Conservation (phyloP, 2,329 filamentous ascomycete species). For the Graphilbum fragrans region DNA sequence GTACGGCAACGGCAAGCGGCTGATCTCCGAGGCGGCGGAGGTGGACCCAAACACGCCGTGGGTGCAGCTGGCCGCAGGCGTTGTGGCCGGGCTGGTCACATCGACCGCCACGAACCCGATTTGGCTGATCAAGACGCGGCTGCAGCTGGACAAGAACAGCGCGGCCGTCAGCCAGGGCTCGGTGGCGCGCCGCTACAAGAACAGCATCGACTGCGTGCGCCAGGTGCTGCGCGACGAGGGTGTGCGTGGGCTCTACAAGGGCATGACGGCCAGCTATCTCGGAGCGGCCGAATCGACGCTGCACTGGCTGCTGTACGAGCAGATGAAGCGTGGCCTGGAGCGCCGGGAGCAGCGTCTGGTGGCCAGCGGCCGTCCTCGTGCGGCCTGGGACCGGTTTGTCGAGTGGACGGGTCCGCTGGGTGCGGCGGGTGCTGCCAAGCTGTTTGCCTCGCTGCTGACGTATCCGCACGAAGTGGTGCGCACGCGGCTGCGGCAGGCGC, state of each 20-base stretch:
- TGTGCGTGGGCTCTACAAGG: conserved; percentile 71
- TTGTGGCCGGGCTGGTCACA: conserved; percentile 69
- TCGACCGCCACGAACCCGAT: conserved; percentile 91
- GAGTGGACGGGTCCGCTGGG: conserved; percentile 68
- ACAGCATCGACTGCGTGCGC: conserved; percentile 76
- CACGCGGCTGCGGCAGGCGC: conserved; percentile 75
- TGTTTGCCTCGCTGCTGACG: conserved; percentile 70
- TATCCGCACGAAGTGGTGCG: conserved; percentile 91
- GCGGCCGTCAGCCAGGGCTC: conserved; percentile 45
- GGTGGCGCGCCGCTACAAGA: conserved; percentile 61
- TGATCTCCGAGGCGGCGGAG: conserved; percentile 67
- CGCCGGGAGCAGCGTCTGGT: conserved; percentile 47
- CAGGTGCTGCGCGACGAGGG: conserved; percentile 77
- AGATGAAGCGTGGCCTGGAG: conserved; percentile 68
- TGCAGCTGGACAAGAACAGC: conserved; percentile 83
- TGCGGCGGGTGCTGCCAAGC: conserved; percentile 73
- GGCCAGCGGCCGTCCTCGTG: conserved; percentile 49
- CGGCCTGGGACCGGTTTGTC: conserved; percentile 60
- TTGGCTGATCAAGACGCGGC: conserved; percentile 87
- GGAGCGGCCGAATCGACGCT: conserved; percentile 82
- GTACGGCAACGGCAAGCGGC: conserved; percentile 81
- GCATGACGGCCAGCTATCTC: conserved; percentile 82
- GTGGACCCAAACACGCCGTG: conserved; percentile 52
- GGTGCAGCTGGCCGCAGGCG: conserved; percentile 68
- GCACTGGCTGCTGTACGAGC: conserved; percentile 92